phyloP scores from a whole-genome alignment of 1,284 basidiomycete species.

The Ceratobasidium sp. region DNA sequence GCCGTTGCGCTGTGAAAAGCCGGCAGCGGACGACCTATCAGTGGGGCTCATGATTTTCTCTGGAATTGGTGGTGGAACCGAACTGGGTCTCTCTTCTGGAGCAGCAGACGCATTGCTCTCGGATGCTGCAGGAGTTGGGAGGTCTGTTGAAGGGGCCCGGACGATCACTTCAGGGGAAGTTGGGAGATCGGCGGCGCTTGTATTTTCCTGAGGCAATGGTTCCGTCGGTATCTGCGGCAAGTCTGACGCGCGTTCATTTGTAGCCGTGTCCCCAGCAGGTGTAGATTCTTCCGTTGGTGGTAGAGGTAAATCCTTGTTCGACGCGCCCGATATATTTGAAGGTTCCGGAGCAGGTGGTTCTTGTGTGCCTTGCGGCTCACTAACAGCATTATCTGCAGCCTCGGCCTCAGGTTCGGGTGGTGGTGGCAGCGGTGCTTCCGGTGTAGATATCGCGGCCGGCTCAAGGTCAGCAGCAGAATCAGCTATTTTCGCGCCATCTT shows the following conservation, averaged over 20 bases:
- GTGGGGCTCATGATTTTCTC: constrained; percentile 40
- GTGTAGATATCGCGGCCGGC: not conserved
- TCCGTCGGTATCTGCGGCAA: not conserved
- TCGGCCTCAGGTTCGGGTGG: not conserved
- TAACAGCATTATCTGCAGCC: not conserved
- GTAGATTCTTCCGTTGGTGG: constrained; percentile 13
- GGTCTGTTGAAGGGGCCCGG: constrained; percentile 38
- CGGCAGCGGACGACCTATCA: constrained; percentile 33
- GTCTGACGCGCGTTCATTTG: constrained; percentile 16
- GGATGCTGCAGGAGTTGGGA: not conserved
- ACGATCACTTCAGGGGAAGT: constrained; percentile 36
- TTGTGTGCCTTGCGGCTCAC: not conserved
- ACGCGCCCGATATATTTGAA: constrained; percentile 19
- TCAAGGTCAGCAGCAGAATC: not conserved
- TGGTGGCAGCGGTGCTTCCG: constrained; percentile 7
- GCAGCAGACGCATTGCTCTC: not conserved
- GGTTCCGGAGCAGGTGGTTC: not conserved
- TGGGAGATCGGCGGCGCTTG: not conserved
- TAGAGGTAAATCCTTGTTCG: constrained; percentile 35
- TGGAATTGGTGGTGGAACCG: constrained; percentile 32
- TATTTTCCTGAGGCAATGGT: not conserved
- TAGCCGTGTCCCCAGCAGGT: not conserved
- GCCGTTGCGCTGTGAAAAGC: constrained; percentile 30
- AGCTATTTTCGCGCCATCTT: not conserved
- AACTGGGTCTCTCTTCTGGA: not conserved